Evolutionary conservation across 2,329 filamentous ascomycete species (phyloP), one percentile per base, ranked within the genome.

Genomic region (Stachybotrys chlorohalonatus): DNA sequence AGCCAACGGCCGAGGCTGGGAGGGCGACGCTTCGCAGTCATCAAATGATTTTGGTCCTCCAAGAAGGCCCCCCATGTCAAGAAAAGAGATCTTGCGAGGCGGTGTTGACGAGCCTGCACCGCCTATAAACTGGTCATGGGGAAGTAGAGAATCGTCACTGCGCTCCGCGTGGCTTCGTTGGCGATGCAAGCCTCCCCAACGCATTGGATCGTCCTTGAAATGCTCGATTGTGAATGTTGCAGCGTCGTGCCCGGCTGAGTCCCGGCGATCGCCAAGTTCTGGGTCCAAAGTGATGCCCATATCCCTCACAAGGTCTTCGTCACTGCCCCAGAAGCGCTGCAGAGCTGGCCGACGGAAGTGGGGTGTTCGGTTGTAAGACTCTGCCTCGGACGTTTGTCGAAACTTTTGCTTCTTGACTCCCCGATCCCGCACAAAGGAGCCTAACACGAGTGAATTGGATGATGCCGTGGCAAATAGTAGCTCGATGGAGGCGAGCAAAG

Each of bases 361-460:
- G 53, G 63, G 64, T 11, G 63, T 57, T 13, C 67, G 76, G 52
- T 83, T 85, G 46, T 87, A 73, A 1, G 88, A 91, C 47, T 83
- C 82, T 48, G 80, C 79, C 5, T 80, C 73, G 1, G 85, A 83
- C 15, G 78, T 77, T 57, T 83, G 80, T 53, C 86, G 86, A 73
- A 89, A 96, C 66, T 90, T 94, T 55, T 81, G 80, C 71, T 95
- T 96, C 77, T 97, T 97, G 47, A 91, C 75, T 31, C 94, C 94
- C 53, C 90, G 83, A 67, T 97, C 93, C 13, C 93, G 83, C 31
- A 97, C 84, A 65, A 97, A 97, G 0, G 92, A 95, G 11, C 93
- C 93, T 3, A 99, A 81, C 1, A 96, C 89, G 17, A 99, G 79
- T 3, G 87, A 86, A 67, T 97, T 99, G 11, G 93, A 89, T 0